These are phyloP conservation scores for Exidia glandulosa DNA, from an alignment of 768 basidiomycete genomes.

Conservation along the genomic window DNA sequence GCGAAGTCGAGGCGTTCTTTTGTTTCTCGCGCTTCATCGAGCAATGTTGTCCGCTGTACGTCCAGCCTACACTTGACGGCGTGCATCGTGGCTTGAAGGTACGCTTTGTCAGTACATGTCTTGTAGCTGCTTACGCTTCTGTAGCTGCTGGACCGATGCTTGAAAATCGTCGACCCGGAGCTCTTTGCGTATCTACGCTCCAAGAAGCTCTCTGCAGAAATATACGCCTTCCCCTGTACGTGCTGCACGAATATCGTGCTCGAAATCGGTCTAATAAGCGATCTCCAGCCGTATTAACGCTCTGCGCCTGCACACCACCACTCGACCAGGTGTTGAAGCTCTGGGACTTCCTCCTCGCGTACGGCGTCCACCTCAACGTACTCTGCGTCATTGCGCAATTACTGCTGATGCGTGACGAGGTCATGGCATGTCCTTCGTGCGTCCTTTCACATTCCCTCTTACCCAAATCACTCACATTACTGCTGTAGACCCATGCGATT, in stretches of 20 bases:
- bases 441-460: slow-evolving; percentile 10
- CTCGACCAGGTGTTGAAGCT: slow-evolving; percentile 87
- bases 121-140: slow-evolving; percentile 48
- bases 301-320: slow-evolving; percentile 95
- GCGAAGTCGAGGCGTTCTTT: slow-evolving; percentile 95
- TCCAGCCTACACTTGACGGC: slow-evolving; percentile 90
- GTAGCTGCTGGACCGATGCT: slow-evolving; percentile 84
- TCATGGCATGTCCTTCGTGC: slow-evolving; percentile 81
- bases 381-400: slow-evolving; percentile 95
- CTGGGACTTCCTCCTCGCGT: slow-evolving; percentile 97
- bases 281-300: slow-evolving; percentile 69
- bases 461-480: not conserved
- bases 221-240: slow-evolving; percentile 96
- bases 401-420: slow-evolving; percentile 76
- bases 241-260: slow-evolving; percentile 8
- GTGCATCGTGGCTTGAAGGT: slow-evolving; percentile 93
- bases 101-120: not conserved
- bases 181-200: slow-evolving; percentile 70
- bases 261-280: not conserved
- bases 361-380: slow-evolving; percentile 93
- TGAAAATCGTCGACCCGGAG: slow-evolving; percentile 84
- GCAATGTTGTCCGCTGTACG: slow-evolving; percentile 88
- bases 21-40: slow-evolving; percentile 97
- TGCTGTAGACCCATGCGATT: slow-evolving; percentile 78
- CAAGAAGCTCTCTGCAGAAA: slow-evolving; percentile 88